phyloP scores from a whole-genome alignment of 371 early-diverging fungal genomes.

The Apophysomyces ossiformis region DNA sequence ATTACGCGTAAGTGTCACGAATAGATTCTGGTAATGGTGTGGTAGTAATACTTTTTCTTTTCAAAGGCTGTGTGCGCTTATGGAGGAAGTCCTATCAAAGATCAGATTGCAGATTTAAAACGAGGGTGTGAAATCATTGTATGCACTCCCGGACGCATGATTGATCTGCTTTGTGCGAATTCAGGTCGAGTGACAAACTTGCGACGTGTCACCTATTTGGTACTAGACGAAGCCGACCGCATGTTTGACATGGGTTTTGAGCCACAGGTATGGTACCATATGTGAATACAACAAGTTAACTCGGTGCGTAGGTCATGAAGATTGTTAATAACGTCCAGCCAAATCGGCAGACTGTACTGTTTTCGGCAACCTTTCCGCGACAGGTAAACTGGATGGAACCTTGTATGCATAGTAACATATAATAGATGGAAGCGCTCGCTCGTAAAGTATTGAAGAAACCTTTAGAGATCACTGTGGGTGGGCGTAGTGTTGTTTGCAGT shows the following conservation, averaged over 20 bases:
- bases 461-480: constrained; percentile 95
- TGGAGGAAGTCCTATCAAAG: constrained; percentile 98
- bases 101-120: constrained; percentile 98
- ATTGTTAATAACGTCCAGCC: constrained; percentile 98
- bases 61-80: constrained; percentile 90
- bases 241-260: constrained; percentile 99
- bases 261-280: constrained; percentile 73
- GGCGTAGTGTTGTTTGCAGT: constrained; percentile 84
- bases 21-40: neutral
- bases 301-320: constrained; percentile 76
- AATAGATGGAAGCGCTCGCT: constrained; percentile 94
- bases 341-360: constrained; percentile 89
- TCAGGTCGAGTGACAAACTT: constrained; percentile 96
- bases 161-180: constrained; percentile 97
- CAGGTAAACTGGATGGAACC: constrained; percentile 51
- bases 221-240: constrained; percentile 99
- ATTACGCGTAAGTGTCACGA: constrained; percentile 44
- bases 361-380: constrained; percentile 97
- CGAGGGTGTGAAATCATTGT: constrained; percentile 98
- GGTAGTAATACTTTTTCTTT: constrained; percentile 8
- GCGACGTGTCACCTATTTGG: constrained; percentile 93
- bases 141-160: constrained; percentile 99
- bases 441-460: constrained; percentile 90
- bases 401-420: neutral
- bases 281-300: neutral